Evolutionary conservation across 2,329 filamentous ascomycete genomes (phyloP), one percentile per base, ranked within the genome.

Genomic region (Fusarium vanettenii): DNA sequence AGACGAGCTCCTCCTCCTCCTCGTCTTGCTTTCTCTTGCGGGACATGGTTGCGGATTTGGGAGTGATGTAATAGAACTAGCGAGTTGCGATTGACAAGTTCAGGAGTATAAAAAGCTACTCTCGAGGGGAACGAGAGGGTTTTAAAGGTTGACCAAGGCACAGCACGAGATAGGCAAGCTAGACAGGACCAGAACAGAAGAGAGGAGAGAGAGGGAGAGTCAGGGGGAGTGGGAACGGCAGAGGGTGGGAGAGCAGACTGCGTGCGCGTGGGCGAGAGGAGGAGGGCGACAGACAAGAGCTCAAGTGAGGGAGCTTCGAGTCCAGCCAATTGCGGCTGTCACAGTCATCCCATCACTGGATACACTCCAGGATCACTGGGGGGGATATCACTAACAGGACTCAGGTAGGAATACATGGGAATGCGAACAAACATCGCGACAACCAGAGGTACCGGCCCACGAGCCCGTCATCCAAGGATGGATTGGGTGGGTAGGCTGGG

Each of bases 21-120:
- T 78, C 76, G 35, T 93, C 86, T 77, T 87, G 85, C 84, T 87
- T 88, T 84, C 87, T 87, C 86, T 89, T 89, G 79, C 87, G 87
- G 78, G 86, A 85, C 86, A 88, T 88, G 71, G 67, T 82, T 37
- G 59, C 56, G 67, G 66, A 59, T 64, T 57, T 61, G 45, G 56
- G 45, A 9, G 35, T 60, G 68, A 27, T 76, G 64, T 57, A 64
- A 56, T 67, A 37, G 65, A 57, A 61, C 55, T 63, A 48, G 8
- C 22, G 60, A 25, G 55, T 64, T 69, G 61, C 68, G 62, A 69
- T 67, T 77, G 72, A 48, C 29, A 70, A 25, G 62, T 59, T 43
- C 25, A 63, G 33, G 29, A 45, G 61, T 43, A 56, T 48, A 22
- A 33, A 56, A 31, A 55, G 65, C 66, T 73, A 67, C 70, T 72